Percentiles rank a stretch among this genome's conserved stretches.
phyloP scores from a whole-genome alignment of 306 rosid genomes.

The Medicago ruthenica region DNA sequence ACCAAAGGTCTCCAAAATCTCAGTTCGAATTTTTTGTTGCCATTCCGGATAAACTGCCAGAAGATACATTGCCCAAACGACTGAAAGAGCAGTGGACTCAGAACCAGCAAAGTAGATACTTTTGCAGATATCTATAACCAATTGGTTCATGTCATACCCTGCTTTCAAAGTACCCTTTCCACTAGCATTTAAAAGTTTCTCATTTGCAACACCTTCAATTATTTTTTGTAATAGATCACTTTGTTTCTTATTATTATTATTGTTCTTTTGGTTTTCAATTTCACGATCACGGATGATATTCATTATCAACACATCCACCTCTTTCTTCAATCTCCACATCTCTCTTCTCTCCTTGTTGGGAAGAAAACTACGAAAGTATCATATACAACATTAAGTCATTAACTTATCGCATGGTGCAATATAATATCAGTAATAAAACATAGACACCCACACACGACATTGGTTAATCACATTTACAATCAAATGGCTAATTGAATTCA shows the following conservation, averaged over 20 bases:
- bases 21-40: constrained; percentile 44
- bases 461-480: too few relatives aligned
- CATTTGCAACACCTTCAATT: constrained; percentile 28
- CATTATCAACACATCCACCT: constrained; percentile 38
- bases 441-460: too few relatives aligned
- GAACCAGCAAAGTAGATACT: constrained; percentile 52
- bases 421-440: background rate
- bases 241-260: constrained; percentile 1
- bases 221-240: constrained; percentile 40
- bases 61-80: constrained; percentile 43
- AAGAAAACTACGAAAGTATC: constrained; percentile 40
- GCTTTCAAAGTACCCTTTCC: background rate
- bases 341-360: constrained; percentile 42
- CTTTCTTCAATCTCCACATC: constrained; percentile 42
- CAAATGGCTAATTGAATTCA: too few relatives aligned
- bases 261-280: constrained; percentile 27
- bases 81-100: constrained; percentile 40
- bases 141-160: background rate
- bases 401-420: background rate
- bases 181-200: background rate
- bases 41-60: constrained; percentile 41
- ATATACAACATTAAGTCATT: background rate
- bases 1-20: constrained; percentile 33
- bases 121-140: constrained; percentile 45
- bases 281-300: constrained; percentile 31